Percentiles rank a stretch among this genome's conserved stretches.
These are phyloP conservation scores for Fusarium pseudoanthophilum DNA, from an alignment of 2,329 filamentous ascomycete species.

Conservation along the genomic window DNA sequence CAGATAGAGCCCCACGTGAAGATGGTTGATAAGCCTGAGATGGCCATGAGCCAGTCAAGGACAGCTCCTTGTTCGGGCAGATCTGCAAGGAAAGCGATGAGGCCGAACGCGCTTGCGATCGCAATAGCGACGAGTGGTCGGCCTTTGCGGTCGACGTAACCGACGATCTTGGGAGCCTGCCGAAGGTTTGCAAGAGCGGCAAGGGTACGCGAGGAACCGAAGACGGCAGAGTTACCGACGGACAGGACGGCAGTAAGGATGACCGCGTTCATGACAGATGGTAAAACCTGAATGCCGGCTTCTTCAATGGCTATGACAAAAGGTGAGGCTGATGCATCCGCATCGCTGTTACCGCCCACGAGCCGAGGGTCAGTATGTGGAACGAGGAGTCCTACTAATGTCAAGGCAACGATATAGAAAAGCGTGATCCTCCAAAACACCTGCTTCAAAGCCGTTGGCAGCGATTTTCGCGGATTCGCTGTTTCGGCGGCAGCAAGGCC, in stretches of 20 bases:
- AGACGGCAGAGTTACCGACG: conserved; percentile 91
- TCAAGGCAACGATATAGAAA: conserved; percentile 88
- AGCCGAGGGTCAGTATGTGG: conserved; percentile 75
- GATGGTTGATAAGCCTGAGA: conserved; percentile 77
- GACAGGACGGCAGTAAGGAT: conserved; percentile 91
- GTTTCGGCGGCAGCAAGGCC: conserved; percentile 82
- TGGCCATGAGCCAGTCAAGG: conserved; percentile 82
- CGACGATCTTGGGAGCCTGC: conserved; percentile 80
- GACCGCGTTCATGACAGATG: conserved; percentile 93
- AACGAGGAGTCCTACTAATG: conserved; percentile 84
- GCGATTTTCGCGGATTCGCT: conserved; percentile 80
- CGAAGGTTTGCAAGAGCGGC: conserved; percentile 89
- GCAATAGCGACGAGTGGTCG: conserved; percentile 80
- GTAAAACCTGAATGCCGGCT: conserved; percentile 82
- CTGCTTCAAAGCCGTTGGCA: conserved; percentile 90
- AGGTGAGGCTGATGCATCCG: conserved; percentile 80
- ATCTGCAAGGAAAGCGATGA: conserved; percentile 82
- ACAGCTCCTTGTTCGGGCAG: conserved; percentile 68
- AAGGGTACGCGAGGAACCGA: conserved; percentile 89
- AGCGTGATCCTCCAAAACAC: conserved; percentile 94
- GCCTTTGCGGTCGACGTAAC: conserved; percentile 84
- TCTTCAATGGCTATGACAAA: conserved; percentile 94
- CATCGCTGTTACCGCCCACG: conserved; percentile 63
- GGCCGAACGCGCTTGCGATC: conserved; percentile 73
- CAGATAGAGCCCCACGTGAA: conserved; percentile 90